Evolutionary conservation across 768 basidiomycete genomes (phyloP), one percentile per base, ranked within the genome.

Genomic region (Filobasidium floriforme): DNA sequence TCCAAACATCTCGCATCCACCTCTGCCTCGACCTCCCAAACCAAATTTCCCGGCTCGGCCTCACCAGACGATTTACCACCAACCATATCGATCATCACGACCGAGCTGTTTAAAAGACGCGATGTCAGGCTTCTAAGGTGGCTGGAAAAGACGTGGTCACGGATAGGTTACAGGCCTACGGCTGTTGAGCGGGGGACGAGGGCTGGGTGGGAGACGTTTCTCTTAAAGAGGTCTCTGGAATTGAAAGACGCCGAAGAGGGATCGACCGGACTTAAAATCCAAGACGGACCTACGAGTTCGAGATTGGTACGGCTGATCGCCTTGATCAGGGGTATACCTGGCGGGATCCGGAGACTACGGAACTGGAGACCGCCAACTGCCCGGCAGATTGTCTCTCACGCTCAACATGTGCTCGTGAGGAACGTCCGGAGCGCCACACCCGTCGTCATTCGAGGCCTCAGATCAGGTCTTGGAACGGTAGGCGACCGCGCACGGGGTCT

Each of bases 11-110:
- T 74, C n/a, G 57, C 67, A 22, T 11, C 32, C 41, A 19, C n/a
- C 41, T 11, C 7, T 14, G n/a, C n/a, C n/a, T n/a, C n/a, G n/a
- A n/a, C n/a, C n/a, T n/a, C n/a, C n/a, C n/a, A n/a, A n/a, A n/a
- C n/a, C n/a, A 1, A 19, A 15, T 63, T 59, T 9, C 5, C 41
- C 37, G 11, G 26, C 60, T 18, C 44, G 22, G 18, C 7, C 29
- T 11, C 26, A 1, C 40, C 55, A 28, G 24, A 41, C 54, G 32
- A 37, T 40, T 26, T 26, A n/a, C 65, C 67, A 19, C 52, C 46
- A 15, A 73, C 75, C 46, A 22, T 78, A 19, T 79, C 79, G 12
- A 76, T 79, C 14, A 68, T 77, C 41, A 77, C 75, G 2, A 76
- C 76, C 7, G 24, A 57, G 1, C 69, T 79, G 37, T 73, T 73